A percentile compares a stretch with the other conserved stretches of the same genome.
These are phyloP conservation scores for Abortiporus biennis DNA, from an alignment of 1,284 basidiomycete species.

Conservation along the genomic window DNA sequence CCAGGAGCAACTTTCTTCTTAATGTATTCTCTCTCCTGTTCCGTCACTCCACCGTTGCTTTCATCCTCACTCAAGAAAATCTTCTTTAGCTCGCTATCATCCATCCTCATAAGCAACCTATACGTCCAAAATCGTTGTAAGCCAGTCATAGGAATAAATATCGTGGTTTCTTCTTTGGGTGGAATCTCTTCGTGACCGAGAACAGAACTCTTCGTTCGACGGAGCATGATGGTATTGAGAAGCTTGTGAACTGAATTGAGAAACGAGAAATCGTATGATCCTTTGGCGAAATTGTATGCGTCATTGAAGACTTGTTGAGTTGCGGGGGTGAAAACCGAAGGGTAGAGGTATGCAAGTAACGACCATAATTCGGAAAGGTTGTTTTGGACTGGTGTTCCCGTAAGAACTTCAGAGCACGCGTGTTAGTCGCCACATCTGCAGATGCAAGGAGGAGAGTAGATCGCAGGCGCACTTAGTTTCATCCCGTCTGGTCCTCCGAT, in stretches of 20 bases:
- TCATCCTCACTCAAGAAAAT: conserved; percentile 33
- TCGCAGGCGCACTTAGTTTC: conserved; percentile 33
- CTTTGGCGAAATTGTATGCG: conserved; percentile 45
- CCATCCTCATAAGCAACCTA: conserved; percentile 45
- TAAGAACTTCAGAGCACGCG: conserved; percentile 36
- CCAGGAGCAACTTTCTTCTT: conserved; percentile 22
- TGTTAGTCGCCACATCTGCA: neutral
- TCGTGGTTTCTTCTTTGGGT: conserved; percentile 48
- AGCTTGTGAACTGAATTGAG: conserved; percentile 42
- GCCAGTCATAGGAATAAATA: conserved; percentile 52
- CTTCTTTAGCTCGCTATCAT: conserved; percentile 37
- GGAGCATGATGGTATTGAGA: conserved; percentile 48
- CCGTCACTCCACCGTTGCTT: conserved; percentile 25
- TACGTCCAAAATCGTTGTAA: conserved; percentile 60
- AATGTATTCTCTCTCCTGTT: conserved; percentile 35
- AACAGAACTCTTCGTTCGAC: conserved; percentile 50
- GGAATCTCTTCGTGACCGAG: conserved; percentile 39
- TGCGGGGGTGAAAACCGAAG: conserved; percentile 41
- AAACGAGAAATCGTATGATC: conserved; percentile 43
- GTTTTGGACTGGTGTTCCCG: conserved; percentile 61
- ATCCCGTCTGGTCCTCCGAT: conserved; percentile 44
- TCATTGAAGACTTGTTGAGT: conserved; percentile 43
- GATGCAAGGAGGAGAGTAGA: conserved; percentile 2
- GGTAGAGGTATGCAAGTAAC: conserved; percentile 50
- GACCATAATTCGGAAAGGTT: conserved; percentile 56